Evolutionary conservation across 305 asterid species (phyloP).

Genomic region (Withania somnifera): DNA sequence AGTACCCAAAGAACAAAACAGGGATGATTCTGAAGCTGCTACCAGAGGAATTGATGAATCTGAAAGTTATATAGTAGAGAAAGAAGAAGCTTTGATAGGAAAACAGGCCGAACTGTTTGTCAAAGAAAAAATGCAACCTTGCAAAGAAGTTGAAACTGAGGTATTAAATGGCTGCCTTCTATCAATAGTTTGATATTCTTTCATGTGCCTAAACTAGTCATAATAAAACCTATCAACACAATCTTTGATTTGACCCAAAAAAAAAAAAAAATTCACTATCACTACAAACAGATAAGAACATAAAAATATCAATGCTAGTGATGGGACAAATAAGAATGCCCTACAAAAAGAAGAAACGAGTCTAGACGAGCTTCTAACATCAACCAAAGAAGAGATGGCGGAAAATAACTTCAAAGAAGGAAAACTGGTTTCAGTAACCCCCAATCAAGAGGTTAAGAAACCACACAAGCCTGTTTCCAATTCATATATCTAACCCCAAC

Average conservation of each 20-base stretch:
- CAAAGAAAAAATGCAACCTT: slow-evolving; percentile 3
- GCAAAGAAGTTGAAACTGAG: slow-evolving; percentile 12
- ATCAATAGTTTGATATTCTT: background rate
- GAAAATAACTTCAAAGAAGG: background rate
- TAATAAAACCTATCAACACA: background rate
- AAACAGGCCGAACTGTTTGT: background rate
- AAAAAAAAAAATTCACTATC: no score
- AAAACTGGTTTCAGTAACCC: slow-evolving; percentile 1
- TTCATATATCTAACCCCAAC: background rate
- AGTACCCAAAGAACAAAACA: background rate
- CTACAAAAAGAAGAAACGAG: slow-evolving; percentile 14
- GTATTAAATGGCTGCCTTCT: background rate
- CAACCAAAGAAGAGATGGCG: background rate
- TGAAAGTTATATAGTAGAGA: slow-evolving; percentile 2
- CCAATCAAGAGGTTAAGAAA: slow-evolving; percentile 3
- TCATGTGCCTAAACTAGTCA: background rate
- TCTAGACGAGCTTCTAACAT: slow-evolving; percentile 12
- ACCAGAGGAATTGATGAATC: background rate
- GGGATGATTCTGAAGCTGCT: background rate
- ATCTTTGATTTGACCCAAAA: no score
- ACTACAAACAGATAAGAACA: slow-evolving; percentile 12
- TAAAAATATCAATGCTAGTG: slow-evolving; percentile 4
- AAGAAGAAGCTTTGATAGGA: background rate
- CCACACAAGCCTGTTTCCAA: background rate
- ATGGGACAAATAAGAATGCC: slow-evolving; percentile 3